Conservation (phyloP, 2,329 filamentous ascomycete genomes). For the Claviceps africana region DNA sequence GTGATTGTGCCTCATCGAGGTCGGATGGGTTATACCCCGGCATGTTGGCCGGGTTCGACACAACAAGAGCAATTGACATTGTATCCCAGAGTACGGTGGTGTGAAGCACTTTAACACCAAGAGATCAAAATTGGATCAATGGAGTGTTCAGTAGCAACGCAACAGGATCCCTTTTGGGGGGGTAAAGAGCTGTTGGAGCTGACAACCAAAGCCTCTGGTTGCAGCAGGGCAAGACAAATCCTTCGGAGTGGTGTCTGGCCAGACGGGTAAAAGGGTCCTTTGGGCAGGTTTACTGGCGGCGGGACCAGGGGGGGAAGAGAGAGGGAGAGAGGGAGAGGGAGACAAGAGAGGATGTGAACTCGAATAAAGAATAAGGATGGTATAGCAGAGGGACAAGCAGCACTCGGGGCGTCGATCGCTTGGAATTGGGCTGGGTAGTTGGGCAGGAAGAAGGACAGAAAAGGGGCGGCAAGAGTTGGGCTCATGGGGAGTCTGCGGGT, state of each 20-base stretch:
- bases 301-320: slow-evolving; percentile 10
- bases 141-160: not conserved
- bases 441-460: slow-evolving; percentile 22
- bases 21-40: slow-evolving; percentile 38
- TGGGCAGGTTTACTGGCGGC: slow-evolving; percentile 8
- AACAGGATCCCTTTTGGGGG: slow-evolving; percentile 6
- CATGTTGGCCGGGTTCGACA: slow-evolving; percentile 36
- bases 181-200: slow-evolving; percentile 8
- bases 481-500: slow-evolving; percentile 32
- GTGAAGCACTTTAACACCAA: slow-evolving; percentile 3
- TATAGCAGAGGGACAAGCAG: slow-evolving; percentile 8
- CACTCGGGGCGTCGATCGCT: slow-evolving; percentile 10
- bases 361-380: slow-evolving; percentile 5
- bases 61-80: slow-evolving; percentile 35
- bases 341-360: slow-evolving; percentile 2
- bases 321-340: no score
- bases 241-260: slow-evolving; percentile 11
- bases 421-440: slow-evolving; percentile 16
- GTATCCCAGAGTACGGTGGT: slow-evolving; percentile 10
- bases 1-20: slow-evolving; percentile 45
- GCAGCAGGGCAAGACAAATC: slow-evolving; percentile 15
- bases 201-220: slow-evolving; percentile 7
- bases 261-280: not conserved
- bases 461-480: slow-evolving; percentile 21
- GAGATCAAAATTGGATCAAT: slow-evolving; percentile 5